phyloP scores from a whole-genome alignment of 1,284 basidiomycete genomes.

The Puccinia novopanici region DNA sequence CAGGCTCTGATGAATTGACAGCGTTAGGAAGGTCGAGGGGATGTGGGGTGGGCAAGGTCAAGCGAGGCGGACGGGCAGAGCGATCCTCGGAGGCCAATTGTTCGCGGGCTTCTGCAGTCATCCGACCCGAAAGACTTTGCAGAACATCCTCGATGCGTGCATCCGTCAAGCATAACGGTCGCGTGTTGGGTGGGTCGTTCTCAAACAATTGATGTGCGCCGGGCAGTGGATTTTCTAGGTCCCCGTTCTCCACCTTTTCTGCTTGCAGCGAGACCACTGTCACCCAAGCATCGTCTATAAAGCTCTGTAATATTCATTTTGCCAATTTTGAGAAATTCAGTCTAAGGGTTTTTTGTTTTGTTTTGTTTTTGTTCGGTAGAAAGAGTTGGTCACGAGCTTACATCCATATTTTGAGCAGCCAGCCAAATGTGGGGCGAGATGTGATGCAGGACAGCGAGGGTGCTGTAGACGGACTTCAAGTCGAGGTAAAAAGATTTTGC shows the following conservation, averaged over 20 bases:
- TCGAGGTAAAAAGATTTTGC: slow-evolving; percentile 22
- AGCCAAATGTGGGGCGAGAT: slow-evolving; percentile 9
- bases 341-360: not conserved
- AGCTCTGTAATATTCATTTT: not conserved
- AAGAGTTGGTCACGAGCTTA: not conserved
- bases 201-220: slow-evolving; percentile 18
- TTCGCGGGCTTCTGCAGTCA: not conserved
- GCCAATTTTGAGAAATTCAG: not conserved
- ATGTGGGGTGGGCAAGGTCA: not conserved
- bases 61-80: not conserved
- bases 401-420: slow-evolving; percentile 17
- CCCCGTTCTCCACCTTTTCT: slow-evolving; percentile 31
- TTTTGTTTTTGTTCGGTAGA: not conserved
- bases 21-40: not conserved
- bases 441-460: not conserved
- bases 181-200: not conserved
- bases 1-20: slow-evolving; percentile 1
- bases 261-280: slow-evolving; percentile 28
- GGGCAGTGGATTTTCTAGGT: slow-evolving; percentile 20
- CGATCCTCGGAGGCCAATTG: not conserved
- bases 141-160: not conserved
- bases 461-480: slow-evolving; percentile 24
- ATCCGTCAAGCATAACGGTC: slow-evolving; percentile 20
- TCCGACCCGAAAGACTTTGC: not conserved
- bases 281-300: slow-evolving; percentile 30